These are phyloP conservation scores for Aspergillus sparsus DNA, from an alignment of 495 filamentous ascomycete genomes.

Conservation along the genomic window DNA sequence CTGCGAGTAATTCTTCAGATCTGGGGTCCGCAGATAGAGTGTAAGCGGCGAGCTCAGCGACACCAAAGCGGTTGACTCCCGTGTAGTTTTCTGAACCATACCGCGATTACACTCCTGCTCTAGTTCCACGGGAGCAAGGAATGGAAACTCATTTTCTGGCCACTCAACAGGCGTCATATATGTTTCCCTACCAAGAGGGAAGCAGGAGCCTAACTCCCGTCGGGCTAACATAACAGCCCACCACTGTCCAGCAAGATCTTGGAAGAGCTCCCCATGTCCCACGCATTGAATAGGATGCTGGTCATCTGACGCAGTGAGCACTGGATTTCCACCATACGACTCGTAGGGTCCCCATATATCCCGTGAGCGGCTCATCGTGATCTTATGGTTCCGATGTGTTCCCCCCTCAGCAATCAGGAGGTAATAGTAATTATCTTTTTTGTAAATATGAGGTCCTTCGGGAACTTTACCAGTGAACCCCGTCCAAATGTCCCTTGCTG, in stretches of 20 bases:
- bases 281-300: conserved; percentile 30
- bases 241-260: conserved; percentile 52
- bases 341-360: conserved; percentile 5
- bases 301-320: conserved; percentile 44
- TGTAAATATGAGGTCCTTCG: conserved; percentile 9
- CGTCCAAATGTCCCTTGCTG: not conserved
- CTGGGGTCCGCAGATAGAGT: conserved; percentile 7
- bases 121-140: conserved; percentile 1
- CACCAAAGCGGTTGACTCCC: not conserved
- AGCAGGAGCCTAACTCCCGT: conserved; percentile 2
- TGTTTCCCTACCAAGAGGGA: conserved; percentile 16
- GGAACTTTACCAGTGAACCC: not conserved
- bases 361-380: not conserved
- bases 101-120: not conserved
- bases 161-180: conserved; percentile 12
- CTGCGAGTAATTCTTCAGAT: conserved; percentile 2
- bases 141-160: conserved; percentile 2
- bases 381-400: not conserved
- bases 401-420: conserved; percentile 8
- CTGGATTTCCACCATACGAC: not conserved
- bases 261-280: conserved; percentile 36
- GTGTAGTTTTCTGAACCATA: not conserved
- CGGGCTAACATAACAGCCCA: conserved; percentile 49
- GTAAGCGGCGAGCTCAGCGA: not conserved
- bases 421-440: conserved; percentile 8